Evolutionary conservation across 2,329 filamentous ascomycete genomes (phyloP).

Genomic region (Penicillium paneum): DNA sequence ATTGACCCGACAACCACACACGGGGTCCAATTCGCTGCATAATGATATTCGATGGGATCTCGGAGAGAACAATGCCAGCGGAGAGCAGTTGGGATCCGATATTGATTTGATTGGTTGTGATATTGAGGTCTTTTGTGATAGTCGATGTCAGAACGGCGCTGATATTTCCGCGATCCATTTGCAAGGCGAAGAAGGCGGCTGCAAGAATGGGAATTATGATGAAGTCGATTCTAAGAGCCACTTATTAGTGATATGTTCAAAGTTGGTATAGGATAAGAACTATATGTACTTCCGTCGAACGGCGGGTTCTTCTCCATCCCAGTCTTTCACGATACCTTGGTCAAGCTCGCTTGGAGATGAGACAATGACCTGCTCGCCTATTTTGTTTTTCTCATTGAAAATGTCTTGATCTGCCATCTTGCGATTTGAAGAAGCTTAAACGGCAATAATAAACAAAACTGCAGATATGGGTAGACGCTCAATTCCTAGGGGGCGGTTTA

Average conservation of each 20-base stretch:
- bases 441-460: background rate
- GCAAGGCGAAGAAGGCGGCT: conserved; percentile 30
- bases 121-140: conserved; percentile 50
- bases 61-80: conserved; percentile 48
- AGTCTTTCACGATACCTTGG: conserved; percentile 25
- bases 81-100: conserved; percentile 54
- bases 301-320: conserved; percentile 26
- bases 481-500: background rate
- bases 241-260: background rate
- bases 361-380: conserved; percentile 11
- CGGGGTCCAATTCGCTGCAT: conserved; percentile 52
- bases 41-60: conserved; percentile 55
- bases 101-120: conserved; percentile 54
- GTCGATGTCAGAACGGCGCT: conserved; percentile 54
- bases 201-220: conserved; percentile 32
- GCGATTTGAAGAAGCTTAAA: background rate
- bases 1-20: conserved; percentile 54
- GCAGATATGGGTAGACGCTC: background rate
- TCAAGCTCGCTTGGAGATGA: conserved; percentile 14
- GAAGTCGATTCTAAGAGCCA: conserved; percentile 24
- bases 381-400: conserved; percentile 9
- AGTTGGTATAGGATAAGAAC: background rate
- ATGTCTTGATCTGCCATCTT: background rate
- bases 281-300: conserved; percentile 22
- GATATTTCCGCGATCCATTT: conserved; percentile 41